These are phyloP conservation scores for Tranzscheliella williamsii DNA, from an alignment of 1,284 basidiomycete species.

Conservation along the genomic window DNA sequence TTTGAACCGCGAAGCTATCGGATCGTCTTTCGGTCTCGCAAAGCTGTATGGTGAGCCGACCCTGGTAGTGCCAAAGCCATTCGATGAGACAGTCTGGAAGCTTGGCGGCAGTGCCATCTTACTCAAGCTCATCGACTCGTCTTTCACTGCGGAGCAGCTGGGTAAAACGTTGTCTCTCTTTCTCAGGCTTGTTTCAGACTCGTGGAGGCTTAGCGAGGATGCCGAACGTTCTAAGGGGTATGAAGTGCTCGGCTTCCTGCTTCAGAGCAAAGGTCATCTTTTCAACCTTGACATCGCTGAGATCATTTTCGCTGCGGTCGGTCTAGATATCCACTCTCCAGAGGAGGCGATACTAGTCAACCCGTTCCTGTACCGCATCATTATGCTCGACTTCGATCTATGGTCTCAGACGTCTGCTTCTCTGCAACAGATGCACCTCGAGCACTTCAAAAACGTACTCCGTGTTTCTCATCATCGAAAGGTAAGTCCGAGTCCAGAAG, in stretches of 20 bases:
- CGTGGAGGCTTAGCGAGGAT: constrained; percentile 70
- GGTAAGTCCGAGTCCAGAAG: too few species aligned
- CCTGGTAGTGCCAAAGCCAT: constrained; percentile 67
- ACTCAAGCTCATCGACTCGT: constrained; percentile 69
- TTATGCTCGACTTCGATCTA: constrained; percentile 86
- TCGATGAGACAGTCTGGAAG: constrained; percentile 79
- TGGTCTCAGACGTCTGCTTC: constrained; percentile 75
- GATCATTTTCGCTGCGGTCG: constrained; percentile 79
- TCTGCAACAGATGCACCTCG: constrained; percentile 76
- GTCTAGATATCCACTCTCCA: constrained; percentile 66
- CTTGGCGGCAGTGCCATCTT: constrained; percentile 79
- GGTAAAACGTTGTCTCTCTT: constrained; percentile 74
- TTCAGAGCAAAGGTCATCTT: constrained; percentile 73
- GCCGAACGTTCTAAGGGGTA: constrained; percentile 64
- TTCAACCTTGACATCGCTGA: constrained; percentile 78
- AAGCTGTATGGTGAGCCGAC: constrained; percentile 60
- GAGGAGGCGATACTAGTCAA: constrained; percentile 70
- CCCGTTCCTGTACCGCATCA: constrained; percentile 75
- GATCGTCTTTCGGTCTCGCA: constrained; percentile 31
- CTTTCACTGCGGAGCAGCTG: constrained; percentile 71
- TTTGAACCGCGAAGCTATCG: constrained; percentile 30
- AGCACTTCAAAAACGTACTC: constrained; percentile 77
- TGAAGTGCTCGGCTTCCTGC: constrained; percentile 76
- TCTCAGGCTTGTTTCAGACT: constrained; percentile 75
- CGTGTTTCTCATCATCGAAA: constrained; percentile 68